Evolutionary conservation across 345 rosid genomes (phyloP), one percentile per base, ranked within the genome.

Genomic region (Lepidium sativum): DNA sequence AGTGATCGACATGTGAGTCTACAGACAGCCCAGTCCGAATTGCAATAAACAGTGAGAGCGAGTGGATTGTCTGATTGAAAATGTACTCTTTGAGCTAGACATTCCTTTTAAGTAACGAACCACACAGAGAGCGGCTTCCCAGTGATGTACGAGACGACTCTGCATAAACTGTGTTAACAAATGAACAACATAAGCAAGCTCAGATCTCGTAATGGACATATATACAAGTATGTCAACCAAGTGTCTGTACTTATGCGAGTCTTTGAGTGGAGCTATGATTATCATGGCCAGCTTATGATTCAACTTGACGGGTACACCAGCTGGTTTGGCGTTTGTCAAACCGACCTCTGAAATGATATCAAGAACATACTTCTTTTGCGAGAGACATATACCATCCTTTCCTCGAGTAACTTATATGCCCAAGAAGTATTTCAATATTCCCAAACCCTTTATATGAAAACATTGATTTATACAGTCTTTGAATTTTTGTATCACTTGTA

Each of bases 91-190:
- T 61, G 31, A 1, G 43, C 42, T 0, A 25, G 52, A 8, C 6
- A n/a, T 25, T 0, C 6, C 25, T 39, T 53, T 65, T 1, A 37
- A 3, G 11, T 56, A 67, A 0, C 32, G 1, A 0, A 67, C 43
- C 2, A 41, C 32, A 4, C 43, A n/a, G 2, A 55, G 8, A 1
- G 45, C 71, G 6, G 63, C 54, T 8, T 37, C 40, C 16, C 35
- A 20, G 13, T 67, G 63, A 0, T 15, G 8, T 2, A 14, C 1
- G 1, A 2, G 14, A 13, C 61, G 60, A 1, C 6, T 10, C 2
- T 54, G 63, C 71, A 67, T 42, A 18, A 42, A 54, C 13, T 65
- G 70, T 2, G 15, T 16, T 3, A 65, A 32, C 6, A 65, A 3
- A 10, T 54, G 18, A 12, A 65, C 52, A 15, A 3, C 10, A 15